A percentile compares a stretch with the other conserved stretches of the same genome.
Evolutionary conservation across 208 protist species (phyloP).

Genomic region (Acanthamoeba lenticulata): DNA sequence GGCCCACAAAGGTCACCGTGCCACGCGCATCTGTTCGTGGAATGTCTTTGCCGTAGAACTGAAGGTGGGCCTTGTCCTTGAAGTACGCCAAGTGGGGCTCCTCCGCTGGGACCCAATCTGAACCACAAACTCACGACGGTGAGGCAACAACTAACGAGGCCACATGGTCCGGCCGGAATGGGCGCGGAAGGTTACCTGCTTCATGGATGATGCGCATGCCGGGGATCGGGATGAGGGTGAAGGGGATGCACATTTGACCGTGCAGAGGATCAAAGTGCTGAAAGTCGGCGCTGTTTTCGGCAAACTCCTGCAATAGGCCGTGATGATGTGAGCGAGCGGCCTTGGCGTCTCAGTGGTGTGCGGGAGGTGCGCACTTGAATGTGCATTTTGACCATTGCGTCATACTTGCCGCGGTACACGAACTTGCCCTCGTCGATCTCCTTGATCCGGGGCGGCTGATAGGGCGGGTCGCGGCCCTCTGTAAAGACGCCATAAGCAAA

Average conservation of each 20-base stretch:
- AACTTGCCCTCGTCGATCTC: slow-evolving; percentile 60
- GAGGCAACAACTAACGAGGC: not conserved
- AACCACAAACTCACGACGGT: not conserved
- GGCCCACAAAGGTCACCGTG: slow-evolving; percentile 52
- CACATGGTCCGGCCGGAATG: not conserved
- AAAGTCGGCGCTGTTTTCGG: slow-evolving; percentile 66
- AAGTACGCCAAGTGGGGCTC: slow-evolving; percentile 59
- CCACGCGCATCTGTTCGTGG: slow-evolving; percentile 18
- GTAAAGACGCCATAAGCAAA: not conserved
- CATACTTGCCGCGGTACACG: slow-evolving; percentile 40
- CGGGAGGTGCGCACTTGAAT: not conserved
- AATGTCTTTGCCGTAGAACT: slow-evolving; percentile 24
- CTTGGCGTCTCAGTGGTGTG: not conserved
- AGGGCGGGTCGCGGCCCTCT: slow-evolving; percentile 6
- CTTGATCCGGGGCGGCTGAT: not conserved
- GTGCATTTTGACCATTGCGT: not conserved
- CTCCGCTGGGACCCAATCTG: not conserved
- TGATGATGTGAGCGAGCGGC: no score
- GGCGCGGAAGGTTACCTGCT: not conserved
- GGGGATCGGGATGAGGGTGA: not conserved
- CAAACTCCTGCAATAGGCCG: slow-evolving; percentile 52
- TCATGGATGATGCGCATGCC: slow-evolving; percentile 51
- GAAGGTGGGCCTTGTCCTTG: slow-evolving; percentile 56
- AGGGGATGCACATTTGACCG: slow-evolving; percentile 1
- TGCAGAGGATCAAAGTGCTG: slow-evolving; percentile 57